Conservation (phyloP, 495 filamentous ascomycete species). For the Podospora conica region DNA sequence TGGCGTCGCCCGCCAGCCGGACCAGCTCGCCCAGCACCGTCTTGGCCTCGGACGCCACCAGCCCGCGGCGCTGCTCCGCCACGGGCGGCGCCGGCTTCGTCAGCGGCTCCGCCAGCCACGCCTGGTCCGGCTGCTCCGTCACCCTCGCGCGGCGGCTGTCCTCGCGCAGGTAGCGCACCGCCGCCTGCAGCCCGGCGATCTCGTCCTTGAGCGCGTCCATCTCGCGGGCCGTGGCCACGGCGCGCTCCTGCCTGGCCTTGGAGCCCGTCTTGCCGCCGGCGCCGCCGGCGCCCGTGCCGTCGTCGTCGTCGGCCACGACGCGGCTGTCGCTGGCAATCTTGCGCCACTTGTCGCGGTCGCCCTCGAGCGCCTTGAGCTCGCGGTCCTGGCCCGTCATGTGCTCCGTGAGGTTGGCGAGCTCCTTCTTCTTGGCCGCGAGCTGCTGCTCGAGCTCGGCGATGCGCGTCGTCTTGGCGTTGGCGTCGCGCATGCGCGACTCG, state of each 20-base stretch:
- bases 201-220: constrained; percentile 66
- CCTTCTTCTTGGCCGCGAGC: constrained; percentile 49
- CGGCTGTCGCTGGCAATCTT: constrained; percentile 63
- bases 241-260: constrained; percentile 50
- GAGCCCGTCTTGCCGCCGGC: constrained; percentile 37
- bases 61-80: constrained; percentile 50
- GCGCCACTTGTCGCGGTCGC: constrained; percentile 68
- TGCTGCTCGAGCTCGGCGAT: constrained; percentile 59
- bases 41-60: constrained; percentile 59
- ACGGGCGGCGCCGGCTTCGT: constrained; percentile 36
- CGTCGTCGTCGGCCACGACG: constrained; percentile 38
- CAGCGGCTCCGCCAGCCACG: constrained; percentile 64
- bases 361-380: constrained; percentile 51
- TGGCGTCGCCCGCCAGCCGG: constrained; percentile 55
- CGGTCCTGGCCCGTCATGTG: constrained; percentile 55
- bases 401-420: constrained; percentile 56
- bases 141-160: constrained; percentile 64
- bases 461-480: constrained; percentile 58
- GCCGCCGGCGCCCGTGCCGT: constrained; percentile 29
- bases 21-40: constrained; percentile 68
- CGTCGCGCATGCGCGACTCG: constrained; percentile 71
- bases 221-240: constrained; percentile 65
- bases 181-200: constrained; percentile 63
- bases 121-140: constrained; percentile 53
- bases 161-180: constrained; percentile 71